Evolutionary conservation across 176 grass and related monocot genomes (phyloP).

Genomic region (Eragrostis curvula): DNA sequence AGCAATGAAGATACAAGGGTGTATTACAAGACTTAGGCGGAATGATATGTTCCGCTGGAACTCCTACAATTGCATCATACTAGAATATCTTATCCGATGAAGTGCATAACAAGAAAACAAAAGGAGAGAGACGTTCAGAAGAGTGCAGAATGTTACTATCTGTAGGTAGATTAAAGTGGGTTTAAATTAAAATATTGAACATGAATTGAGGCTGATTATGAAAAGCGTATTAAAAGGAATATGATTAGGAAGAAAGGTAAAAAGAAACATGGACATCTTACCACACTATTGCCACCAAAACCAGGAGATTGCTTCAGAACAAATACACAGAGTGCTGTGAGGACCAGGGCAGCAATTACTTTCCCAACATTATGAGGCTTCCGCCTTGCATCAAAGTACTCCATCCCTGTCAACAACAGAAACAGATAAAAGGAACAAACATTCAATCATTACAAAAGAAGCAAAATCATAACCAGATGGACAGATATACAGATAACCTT

Average conservation of each 20-base stretch:
- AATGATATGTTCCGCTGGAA: constrained; percentile 3
- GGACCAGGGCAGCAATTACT: constrained; percentile 61
- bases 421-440: constrained; percentile 43
- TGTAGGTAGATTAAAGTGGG: constrained; percentile 34
- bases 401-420: constrained; percentile 71
- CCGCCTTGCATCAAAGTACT: constrained; percentile 85
- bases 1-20: constrained; percentile 4
- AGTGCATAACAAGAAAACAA: constrained; percentile 47
- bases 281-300: constrained; percentile 77
- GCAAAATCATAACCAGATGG: constrained; percentile 24
- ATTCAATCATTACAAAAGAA: constrained; percentile 43
- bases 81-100: constrained; percentile 7
- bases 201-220: constrained; percentile 1
- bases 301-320: constrained; percentile 95
- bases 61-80: constrained; percentile 20
- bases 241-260: constrained; percentile 31
- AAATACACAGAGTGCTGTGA: constrained; percentile 86
- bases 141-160: not conserved
- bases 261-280: constrained; percentile 58
- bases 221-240: constrained; percentile 31
- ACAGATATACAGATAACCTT: constrained; percentile 24
- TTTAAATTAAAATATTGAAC: constrained; percentile 20
- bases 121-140: constrained; percentile 25
- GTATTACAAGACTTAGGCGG: constrained; percentile 24
- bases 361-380: constrained; percentile 86